These are phyloP conservation scores for Penicillium chermesinum DNA, from an alignment of 495 filamentous ascomycete genomes.

Conservation along the genomic window DNA sequence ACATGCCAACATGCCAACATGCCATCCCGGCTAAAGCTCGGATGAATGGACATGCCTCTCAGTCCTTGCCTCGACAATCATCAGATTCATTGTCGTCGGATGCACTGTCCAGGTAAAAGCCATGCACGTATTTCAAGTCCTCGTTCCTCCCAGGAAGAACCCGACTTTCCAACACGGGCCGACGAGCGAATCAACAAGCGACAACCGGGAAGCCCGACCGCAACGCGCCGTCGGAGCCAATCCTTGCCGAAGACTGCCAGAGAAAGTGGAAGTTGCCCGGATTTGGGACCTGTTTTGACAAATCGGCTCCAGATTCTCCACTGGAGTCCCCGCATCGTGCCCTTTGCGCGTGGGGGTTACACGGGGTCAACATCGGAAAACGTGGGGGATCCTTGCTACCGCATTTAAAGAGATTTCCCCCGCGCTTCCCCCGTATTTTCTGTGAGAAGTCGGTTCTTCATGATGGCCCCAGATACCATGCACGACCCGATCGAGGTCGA, in stretches of 20 bases:
- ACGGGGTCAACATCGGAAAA: constrained; percentile 6
- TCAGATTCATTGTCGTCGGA: background rate
- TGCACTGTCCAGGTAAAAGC: no score
- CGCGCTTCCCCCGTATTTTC: background rate
- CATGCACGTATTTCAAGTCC: no score
- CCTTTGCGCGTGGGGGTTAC: constrained; percentile 17
- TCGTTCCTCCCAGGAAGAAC: background rate
- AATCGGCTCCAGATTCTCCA: constrained; percentile 11
- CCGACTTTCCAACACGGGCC: constrained; percentile 9
- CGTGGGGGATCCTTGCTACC: no score
- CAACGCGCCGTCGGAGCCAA: constrained; percentile 2
- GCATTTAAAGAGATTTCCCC: constrained; percentile 3
- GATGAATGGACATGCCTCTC: background rate
- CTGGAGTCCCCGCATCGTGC: constrained; percentile 12
- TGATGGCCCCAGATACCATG: constrained; percentile 22
- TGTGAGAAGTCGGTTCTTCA: constrained; percentile 3
- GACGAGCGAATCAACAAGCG: constrained; percentile 4
- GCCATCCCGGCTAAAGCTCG: background rate
- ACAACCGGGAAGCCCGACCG: background rate
- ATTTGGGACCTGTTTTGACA: background rate
- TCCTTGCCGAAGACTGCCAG: constrained; percentile 6
- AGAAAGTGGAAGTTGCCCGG: background rate
- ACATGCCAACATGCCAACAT: no score
- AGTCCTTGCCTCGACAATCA: background rate
- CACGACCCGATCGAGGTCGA: constrained; percentile 16